phyloP scores from a whole-genome alignment of 495 filamentous ascomycete species.

The Ramalina intermedia region DNA sequence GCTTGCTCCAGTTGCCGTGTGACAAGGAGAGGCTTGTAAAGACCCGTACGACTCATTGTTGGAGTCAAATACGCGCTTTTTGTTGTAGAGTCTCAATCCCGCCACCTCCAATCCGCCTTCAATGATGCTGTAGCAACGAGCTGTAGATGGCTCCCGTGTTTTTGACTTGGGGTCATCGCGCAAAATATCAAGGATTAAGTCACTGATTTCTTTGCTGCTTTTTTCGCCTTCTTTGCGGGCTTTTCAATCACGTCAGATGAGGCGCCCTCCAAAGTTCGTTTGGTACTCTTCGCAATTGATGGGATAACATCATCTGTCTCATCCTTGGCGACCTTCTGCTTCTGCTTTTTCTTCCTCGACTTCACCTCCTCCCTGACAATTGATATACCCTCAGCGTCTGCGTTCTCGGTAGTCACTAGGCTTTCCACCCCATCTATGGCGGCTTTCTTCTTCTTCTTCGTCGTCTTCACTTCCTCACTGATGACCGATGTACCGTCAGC shows the following conservation, averaged over 20 bases:
- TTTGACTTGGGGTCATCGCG: too few species aligned
- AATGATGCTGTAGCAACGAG: too few species aligned
- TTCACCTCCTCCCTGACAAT: constrained; percentile 11
- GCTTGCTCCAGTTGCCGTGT: too few species aligned
- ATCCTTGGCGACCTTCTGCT: background rate
- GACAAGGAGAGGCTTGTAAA: too few species aligned
- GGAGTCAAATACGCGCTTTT: too few species aligned
- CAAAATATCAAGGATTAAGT: constrained; percentile 15
- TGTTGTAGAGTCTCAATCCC: too few species aligned
- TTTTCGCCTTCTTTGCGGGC: constrained; percentile 16
- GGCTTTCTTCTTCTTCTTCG: constrained; percentile 1
- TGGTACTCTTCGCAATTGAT: background rate
- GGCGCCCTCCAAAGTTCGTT: background rate
- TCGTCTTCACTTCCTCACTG: constrained; percentile 12
- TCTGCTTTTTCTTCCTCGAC: constrained; percentile 13
- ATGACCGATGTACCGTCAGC: constrained; percentile 14
- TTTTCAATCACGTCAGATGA: background rate
- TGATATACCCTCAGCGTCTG: constrained; percentile 18
- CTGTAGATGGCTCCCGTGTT: too few species aligned
- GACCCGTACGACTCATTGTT: too few species aligned
- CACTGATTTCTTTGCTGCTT: constrained; percentile 20
- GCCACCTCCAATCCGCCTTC: too few species aligned
- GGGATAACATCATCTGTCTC: background rate
- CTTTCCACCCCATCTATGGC: constrained; percentile 12
- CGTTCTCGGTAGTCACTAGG: constrained; percentile 11